phyloP scores from a whole-genome alignment of 1,284 basidiomycete genomes.

The Schizophyllum commune region DNA sequence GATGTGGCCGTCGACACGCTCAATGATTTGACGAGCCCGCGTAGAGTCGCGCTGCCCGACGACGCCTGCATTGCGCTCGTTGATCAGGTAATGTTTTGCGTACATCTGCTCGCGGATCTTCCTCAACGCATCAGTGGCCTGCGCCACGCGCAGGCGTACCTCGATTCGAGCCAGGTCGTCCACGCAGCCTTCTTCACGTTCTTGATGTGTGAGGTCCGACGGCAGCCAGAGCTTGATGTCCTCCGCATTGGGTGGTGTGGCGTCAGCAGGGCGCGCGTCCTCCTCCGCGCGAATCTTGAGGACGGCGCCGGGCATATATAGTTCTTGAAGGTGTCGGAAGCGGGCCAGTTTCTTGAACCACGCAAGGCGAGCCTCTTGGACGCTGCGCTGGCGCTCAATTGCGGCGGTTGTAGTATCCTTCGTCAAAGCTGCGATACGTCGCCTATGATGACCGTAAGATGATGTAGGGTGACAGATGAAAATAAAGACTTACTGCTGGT shows the following conservation, averaged over 20 bases:
- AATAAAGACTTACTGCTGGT: constrained; percentile 4
- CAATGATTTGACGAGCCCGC: constrained; percentile 4
- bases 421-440: constrained; percentile 1
- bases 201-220: background rate
- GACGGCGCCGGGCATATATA: constrained; percentile 5
- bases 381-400: background rate
- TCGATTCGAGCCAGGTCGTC: constrained; percentile 6
- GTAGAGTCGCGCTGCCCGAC: constrained; percentile 6
- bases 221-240: constrained; percentile 7
- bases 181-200: background rate
- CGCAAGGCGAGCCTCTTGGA: constrained; percentile 2
- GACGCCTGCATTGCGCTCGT: constrained; percentile 6
- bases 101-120: constrained; percentile 5
- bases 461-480: background rate
- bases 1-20: background rate
- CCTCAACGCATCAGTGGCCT: constrained; percentile 3
- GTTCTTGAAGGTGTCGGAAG: constrained; percentile 4
- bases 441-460: background rate
- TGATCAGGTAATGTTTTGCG: constrained; percentile 6
- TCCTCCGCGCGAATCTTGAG: background rate
- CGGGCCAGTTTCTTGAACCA: constrained; percentile 2
- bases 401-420: background rate
- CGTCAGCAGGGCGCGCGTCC: background rate
- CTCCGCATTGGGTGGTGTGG: background rate
- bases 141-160: constrained; percentile 3